These are phyloP conservation scores for Dipteronia sinensis DNA, from an alignment of 345 rosid species.

Conservation along the genomic window DNA sequence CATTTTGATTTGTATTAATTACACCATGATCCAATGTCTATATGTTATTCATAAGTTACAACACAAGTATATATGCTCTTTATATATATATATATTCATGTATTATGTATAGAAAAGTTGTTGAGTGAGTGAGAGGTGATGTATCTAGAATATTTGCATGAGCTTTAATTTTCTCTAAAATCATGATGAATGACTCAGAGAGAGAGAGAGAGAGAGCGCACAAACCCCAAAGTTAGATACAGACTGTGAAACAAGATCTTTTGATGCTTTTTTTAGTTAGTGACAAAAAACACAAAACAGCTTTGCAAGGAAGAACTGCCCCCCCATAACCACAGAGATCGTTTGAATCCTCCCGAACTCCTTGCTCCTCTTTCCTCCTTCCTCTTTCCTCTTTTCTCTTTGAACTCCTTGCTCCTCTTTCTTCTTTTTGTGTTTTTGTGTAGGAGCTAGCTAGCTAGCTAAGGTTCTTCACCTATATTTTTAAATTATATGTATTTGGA, in stretches of 20 bases:
- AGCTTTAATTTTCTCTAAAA: neutral
- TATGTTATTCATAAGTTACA: too few species aligned
- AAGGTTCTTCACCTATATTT: neutral
- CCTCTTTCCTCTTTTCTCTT: too few species aligned
- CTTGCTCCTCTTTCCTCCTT: neutral
- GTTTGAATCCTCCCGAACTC: neutral
- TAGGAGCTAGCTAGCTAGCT: neutral
- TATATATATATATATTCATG: too few species aligned
- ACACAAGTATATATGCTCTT: neutral
- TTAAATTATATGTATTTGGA: neutral
- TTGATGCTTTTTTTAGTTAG: conserved; percentile 15
- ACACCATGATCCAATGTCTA: neutral
- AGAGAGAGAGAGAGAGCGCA: conserved; percentile 23
- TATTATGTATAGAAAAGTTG: neutral
- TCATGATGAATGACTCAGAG: conserved; percentile 23
- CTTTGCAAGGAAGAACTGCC: neutral
- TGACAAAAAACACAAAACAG: conserved; percentile 21
- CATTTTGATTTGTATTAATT: too few species aligned
- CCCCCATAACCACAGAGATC: neutral
- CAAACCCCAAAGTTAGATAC: conserved; percentile 34
- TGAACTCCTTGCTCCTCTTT: neutral
- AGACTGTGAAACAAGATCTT: conserved; percentile 37
- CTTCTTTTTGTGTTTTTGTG: neutral
- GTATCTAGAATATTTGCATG: conserved; percentile 5
- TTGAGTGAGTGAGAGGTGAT: neutral